Percentiles rank a stretch among this genome's conserved stretches.
Evolutionary conservation across 2,329 filamentous ascomycete species (phyloP).

Genomic region (Nectriaceae sp.): DNA sequence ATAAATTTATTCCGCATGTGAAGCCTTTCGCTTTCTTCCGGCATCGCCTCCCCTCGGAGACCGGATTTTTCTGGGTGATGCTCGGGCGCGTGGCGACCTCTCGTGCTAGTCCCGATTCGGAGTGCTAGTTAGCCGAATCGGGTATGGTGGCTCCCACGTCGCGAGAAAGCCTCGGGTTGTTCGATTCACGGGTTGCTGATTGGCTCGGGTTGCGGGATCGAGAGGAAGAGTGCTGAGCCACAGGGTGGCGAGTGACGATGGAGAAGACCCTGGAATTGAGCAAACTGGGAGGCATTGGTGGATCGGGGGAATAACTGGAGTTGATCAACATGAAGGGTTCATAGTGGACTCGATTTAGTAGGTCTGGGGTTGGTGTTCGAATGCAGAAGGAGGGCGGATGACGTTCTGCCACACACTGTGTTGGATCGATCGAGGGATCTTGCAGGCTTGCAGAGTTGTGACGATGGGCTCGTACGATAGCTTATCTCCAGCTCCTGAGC

Average conservation of each 20-base stretch:
- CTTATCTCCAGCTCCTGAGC: background rate
- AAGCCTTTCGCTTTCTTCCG: conserved; percentile 12
- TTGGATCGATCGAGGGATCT: conserved; percentile 22
- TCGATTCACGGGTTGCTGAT: conserved; percentile 14
- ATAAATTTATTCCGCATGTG: conserved; percentile 30
- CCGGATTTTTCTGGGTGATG: background rate
- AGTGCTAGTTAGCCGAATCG: conserved; percentile 1
- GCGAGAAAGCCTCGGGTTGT: conserved; percentile 34
- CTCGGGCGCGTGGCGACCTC: conserved; percentile 19
- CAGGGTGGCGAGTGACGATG: conserved; percentile 29
- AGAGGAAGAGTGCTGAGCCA: conserved; percentile 19
- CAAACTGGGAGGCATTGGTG: conserved; percentile 13
- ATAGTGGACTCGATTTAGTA: too few relatives aligned
- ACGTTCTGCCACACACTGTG: too few relatives aligned
- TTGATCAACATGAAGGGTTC: too few relatives aligned
- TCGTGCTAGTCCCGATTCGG: conserved; percentile 14
- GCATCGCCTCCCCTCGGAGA: background rate
- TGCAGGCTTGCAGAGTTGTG: conserved; percentile 9
- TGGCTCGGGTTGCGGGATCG: conserved; percentile 28
- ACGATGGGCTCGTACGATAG: conserved; percentile 6
- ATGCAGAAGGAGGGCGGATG: too few relatives aligned
- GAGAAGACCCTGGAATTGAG: conserved; percentile 22
- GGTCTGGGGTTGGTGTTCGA: too few relatives aligned
- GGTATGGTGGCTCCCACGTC: conserved; percentile 13
- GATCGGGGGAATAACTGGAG: conserved; percentile 4